Evolutionary conservation across 805 yeast species (phyloP), one percentile per base, ranked within the genome.

Genomic region (Ascoidea tarda): DNA sequence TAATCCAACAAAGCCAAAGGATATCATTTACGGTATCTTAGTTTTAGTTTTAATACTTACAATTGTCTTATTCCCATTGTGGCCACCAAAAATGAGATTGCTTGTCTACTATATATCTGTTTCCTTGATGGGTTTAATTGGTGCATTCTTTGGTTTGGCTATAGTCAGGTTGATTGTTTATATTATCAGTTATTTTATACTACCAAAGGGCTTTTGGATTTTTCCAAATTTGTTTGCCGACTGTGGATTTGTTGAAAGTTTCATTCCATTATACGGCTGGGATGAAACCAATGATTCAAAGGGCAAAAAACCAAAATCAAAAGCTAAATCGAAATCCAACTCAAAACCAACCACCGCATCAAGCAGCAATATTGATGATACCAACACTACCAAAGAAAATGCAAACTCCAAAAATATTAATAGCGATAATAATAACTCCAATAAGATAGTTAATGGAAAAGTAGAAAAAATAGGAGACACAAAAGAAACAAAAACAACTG

Each of bases 141-240:
- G 81, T 5, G 69, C 78, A 49, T 84, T 93, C 67, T 84, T 93
- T 58, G 84, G 69, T 21, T 66, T 86, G 59, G 96, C 97, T 1
- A 74, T 93, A 48, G 69, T 91, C 42, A 77, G 99, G 63, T 71
- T 90, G 63, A 72, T 90, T 46, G 63, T 93, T 32, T 87, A 81
- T 60, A 59, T 75, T 32, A 59, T 84, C 51, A 77, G 89, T 0
- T 75, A 77, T 58, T 69, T 82, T 49, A 67, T 77, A 1, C 69
- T 76, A 53, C 77, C 80, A 6, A 79, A 80, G 47, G 96, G 95
- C n/a, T 75, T 93, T 64, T 93, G 99, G 99, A 65, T 93, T 49
- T 91, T 88, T 75, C 99, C 99, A 53, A 91, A 91, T 64, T 73
- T 93, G 63, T 93, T 90, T 68, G 99, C 83, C 57, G 99, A 93